Evolutionary conservation across 768 basidiomycete species (phyloP).

Genomic region (Kwoniella dendrophila): DNA sequence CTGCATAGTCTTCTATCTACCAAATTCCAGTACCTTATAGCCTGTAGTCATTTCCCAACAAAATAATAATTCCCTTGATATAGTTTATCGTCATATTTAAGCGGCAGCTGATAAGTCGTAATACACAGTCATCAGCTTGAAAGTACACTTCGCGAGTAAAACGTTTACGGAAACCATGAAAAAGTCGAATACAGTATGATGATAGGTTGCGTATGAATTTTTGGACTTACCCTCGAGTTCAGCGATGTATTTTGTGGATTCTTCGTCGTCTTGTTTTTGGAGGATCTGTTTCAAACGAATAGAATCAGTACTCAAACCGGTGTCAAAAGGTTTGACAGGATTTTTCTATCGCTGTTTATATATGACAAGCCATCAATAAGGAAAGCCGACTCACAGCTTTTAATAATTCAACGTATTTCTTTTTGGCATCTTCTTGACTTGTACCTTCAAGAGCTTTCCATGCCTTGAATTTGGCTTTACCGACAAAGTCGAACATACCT

Average conservation of each 20-base stretch:
- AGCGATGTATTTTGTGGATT: slow-evolving; percentile 63
- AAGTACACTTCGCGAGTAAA: too few species aligned
- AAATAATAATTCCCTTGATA: too few species aligned
- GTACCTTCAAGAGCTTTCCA: slow-evolving; percentile 76
- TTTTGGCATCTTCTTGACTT: slow-evolving; percentile 70
- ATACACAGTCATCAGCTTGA: too few species aligned
- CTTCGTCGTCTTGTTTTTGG: slow-evolving; percentile 61
- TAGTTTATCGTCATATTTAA: too few species aligned
- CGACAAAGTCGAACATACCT: slow-evolving; percentile 80
- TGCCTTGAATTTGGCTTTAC: slow-evolving; percentile 92
- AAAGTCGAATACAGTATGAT: background rate
- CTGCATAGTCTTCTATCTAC: too few species aligned
- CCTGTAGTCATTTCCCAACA: too few species aligned
- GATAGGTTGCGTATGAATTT: slow-evolving; percentile 1
- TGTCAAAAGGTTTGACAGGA: background rate
- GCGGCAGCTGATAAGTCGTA: too few species aligned
- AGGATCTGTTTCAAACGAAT: slow-evolving; percentile 62
- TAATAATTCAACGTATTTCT: slow-evolving; percentile 75
- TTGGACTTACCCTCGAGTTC: slow-evolving; percentile 64
- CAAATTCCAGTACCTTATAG: too few species aligned
- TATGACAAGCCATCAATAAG: background rate
- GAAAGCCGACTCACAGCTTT: slow-evolving; percentile 61
- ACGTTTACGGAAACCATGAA: too few species aligned
- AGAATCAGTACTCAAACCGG: slow-evolving; percentile 26
- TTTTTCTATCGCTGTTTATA: background rate